Percentiles rank a stretch among this genome's conserved stretches.
Conservation (phyloP, 495 filamentous ascomycete species). For the Entonaema liquescens region DNA sequence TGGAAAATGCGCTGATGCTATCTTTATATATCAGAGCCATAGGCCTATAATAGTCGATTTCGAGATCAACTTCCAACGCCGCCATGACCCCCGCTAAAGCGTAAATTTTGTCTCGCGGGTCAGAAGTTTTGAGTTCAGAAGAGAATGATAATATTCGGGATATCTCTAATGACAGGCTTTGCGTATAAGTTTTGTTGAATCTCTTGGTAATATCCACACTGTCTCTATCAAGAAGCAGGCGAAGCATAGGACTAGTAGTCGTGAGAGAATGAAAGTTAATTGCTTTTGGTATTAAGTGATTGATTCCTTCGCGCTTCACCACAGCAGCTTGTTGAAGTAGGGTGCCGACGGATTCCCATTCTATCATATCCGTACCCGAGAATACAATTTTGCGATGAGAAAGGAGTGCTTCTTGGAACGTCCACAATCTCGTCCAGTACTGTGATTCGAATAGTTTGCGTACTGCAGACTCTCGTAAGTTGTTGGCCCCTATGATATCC, state of each 20-base stretch:
- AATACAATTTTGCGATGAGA: constrained; percentile 5
- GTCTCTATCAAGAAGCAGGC: neutral
- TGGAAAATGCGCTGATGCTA: neutral
- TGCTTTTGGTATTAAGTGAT: neutral
- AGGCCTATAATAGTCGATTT: neutral
- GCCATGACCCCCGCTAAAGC: neutral
- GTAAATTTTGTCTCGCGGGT: neutral
- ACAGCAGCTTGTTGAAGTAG: constrained; percentile 2
- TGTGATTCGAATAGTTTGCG: neutral
- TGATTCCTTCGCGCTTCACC: neutral
- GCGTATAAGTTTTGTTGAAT: neutral
- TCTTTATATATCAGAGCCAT: neutral
- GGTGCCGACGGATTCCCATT: neutral
- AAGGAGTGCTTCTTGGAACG: constrained; percentile 1
- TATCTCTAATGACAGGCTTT: neutral
- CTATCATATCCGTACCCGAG: neutral
- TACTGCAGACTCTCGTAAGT: neutral
- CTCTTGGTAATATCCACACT: neutral
- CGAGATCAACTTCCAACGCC: neutral
- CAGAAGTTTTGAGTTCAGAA: neutral
- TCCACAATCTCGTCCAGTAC: constrained; percentile 3
- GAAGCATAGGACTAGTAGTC: constrained; percentile 2
- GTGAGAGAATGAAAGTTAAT: constrained; percentile 2
- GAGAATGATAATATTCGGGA: constrained; percentile 1
- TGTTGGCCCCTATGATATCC: neutral